phyloP scores from a whole-genome alignment of 2,329 filamentous ascomycete species.

The Nigrospora oryzae region DNA sequence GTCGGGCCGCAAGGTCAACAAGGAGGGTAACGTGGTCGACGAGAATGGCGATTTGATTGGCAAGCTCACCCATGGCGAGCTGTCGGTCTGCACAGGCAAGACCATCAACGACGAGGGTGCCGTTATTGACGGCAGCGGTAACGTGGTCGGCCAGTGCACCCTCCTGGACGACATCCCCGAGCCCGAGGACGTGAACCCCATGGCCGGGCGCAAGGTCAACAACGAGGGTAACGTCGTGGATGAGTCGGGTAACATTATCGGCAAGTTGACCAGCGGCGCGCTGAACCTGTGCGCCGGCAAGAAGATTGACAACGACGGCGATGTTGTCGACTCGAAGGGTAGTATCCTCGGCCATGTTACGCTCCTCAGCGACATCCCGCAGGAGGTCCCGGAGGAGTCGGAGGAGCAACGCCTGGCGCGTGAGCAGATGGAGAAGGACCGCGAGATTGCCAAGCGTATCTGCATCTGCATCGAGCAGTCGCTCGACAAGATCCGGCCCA shows the following conservation, averaged over 20 bases:
- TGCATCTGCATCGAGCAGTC: conserved; percentile 64
- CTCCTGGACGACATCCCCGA: conserved; percentile 54
- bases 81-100: conserved; percentile 56
- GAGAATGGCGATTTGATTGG: conserved; percentile 53
- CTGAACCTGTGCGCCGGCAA: conserved; percentile 56
- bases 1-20: conserved; percentile 46
- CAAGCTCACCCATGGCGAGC: conserved; percentile 60
- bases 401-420: conserved; percentile 46
- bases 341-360: conserved; percentile 59
- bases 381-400: conserved; percentile 31
- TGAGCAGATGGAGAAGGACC: conserved; percentile 55
- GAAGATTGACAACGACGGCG: conserved; percentile 62
- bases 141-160: conserved; percentile 58
- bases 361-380: conserved; percentile 51
- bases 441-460: conserved; percentile 72
- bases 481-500: conserved; percentile 73
- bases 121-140: conserved; percentile 60
- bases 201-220: conserved; percentile 47
- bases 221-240: conserved; percentile 51
- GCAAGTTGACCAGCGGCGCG: conserved; percentile 61
- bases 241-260: conserved; percentile 51
- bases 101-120: conserved; percentile 65
- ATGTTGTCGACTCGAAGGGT: conserved; percentile 63
- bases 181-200: conserved; percentile 40
- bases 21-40: conserved; percentile 50